Evolutionary conservation across 2,329 filamentous ascomycete genomes (phyloP).

Genomic region (Cladophialophora chaetospira): DNA sequence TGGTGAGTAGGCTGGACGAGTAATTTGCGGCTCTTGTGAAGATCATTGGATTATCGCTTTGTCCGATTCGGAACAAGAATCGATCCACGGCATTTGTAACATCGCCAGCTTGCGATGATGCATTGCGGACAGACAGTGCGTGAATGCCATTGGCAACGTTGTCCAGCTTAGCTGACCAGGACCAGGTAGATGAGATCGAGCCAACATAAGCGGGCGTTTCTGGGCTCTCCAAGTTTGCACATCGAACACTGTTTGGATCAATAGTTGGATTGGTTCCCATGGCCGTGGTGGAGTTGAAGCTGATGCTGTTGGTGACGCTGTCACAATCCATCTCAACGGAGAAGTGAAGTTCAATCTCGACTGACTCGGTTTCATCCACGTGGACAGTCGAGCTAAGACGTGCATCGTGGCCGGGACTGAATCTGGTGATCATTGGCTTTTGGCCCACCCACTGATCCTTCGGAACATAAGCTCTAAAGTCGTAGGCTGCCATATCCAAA

Average conservation of each 20-base stretch:
- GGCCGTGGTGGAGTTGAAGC: slow-evolving; percentile 57
- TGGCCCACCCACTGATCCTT: slow-evolving; percentile 53
- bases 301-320: slow-evolving; percentile 53
- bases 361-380: slow-evolving; percentile 44
- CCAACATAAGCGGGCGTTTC: slow-evolving; percentile 50
- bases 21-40: slow-evolving; percentile 61
- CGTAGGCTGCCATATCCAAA: slow-evolving; percentile 57
- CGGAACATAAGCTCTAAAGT: slow-evolving; percentile 63
- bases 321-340: slow-evolving; percentile 64
- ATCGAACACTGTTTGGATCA: slow-evolving; percentile 49
- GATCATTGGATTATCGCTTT: slow-evolving; percentile 60
- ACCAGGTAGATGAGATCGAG: slow-evolving; percentile 57
- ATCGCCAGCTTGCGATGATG: slow-evolving; percentile 42
- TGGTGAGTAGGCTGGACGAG: slow-evolving; percentile 54
- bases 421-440: slow-evolving; percentile 61
- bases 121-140: slow-evolving; percentile 59
- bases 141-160: slow-evolving; percentile 63
- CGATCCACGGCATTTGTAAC: slow-evolving; percentile 59
- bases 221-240: slow-evolving; percentile 43
- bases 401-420: slow-evolving; percentile 63
- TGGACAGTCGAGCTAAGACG: slow-evolving; percentile 54
- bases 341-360: slow-evolving; percentile 60
- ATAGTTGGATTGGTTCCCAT: slow-evolving; percentile 48
- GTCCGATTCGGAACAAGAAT: slow-evolving; percentile 63
- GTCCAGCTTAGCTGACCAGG: slow-evolving; percentile 54